phyloP scores from a whole-genome alignment of 108 stramenopile genomes.

The Pelagomonas calceolata region DNA sequence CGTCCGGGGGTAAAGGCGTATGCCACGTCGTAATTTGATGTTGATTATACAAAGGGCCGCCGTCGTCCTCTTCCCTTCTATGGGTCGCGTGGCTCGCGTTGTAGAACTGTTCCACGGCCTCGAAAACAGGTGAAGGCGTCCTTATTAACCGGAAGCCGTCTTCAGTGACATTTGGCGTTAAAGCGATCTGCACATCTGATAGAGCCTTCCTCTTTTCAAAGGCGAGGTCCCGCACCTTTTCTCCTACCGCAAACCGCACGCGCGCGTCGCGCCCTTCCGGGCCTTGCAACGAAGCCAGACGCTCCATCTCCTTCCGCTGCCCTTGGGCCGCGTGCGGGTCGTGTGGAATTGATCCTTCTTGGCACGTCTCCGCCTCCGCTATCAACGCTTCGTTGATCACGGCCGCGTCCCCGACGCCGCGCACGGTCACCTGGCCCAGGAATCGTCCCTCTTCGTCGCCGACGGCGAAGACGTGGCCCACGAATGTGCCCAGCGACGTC shows the following conservation, averaged over 20 bases:
- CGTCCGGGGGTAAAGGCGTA: background rate
- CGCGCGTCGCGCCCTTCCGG: background rate
- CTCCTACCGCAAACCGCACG: background rate
- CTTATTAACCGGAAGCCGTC: background rate
- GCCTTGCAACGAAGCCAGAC: background rate
- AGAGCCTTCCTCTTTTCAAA: constrained; percentile 5
- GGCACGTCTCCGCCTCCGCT: background rate
- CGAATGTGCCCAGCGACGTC: background rate
- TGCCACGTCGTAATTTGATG: background rate
- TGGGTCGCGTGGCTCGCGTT: background rate
- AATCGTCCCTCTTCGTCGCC: background rate
- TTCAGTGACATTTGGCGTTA: background rate
- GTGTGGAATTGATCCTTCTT: background rate
- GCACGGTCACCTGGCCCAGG: background rate
- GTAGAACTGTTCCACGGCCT: background rate
- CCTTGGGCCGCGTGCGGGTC: background rate
- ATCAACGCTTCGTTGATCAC: background rate
- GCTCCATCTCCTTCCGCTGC: background rate
- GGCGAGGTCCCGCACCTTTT: background rate
- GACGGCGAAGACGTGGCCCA: background rate
- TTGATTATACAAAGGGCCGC: constrained; percentile 10
- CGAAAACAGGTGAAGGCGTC: background rate
- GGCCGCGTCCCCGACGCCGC: background rate
- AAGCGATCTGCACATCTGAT: background rate
- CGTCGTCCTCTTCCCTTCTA: background rate